Base-by-base conservation (phyloP, 1,139 yeast genomes). In the Yamadazyma triangularis region DNA sequence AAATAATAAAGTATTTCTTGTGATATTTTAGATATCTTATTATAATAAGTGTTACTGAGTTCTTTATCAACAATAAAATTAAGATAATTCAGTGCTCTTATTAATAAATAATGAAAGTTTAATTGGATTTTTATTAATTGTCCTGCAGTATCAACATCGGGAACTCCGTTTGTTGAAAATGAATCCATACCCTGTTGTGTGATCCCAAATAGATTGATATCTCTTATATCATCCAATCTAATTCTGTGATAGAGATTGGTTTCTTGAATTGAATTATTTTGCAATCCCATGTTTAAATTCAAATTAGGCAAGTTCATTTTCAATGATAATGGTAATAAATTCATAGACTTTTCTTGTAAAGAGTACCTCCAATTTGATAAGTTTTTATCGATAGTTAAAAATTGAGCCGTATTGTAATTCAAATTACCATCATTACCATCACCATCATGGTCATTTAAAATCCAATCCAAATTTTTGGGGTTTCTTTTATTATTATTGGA, bases 401-500 rank as follows among this genome's bases (percentile, higher is more conserved):
- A 69, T 36, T 69, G 75, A 33, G 58, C 60, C 35, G 62, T 67
- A 40, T 69, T 68, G 42, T 68, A 68, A 39, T 69, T 69, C 43
- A 69, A 58, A 38, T 69, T 68, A 11, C 75, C 75, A 44, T 69
- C 75, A 39, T 67, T 68, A 10, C 73, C 73, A 45, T 69, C 74
- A 16, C 73, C 73, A 42, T 66, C 75, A 38, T 66, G 72, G 38
- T 68, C 72, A 39, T 66, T 67, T 24, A 67, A 51, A 18, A 68
- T 65, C 72, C 73, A 66, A 37, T 68, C 73, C 20, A 68, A 45
- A 31, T 56, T 64, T 28, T 55, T 56, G 4, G 57, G 58, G 20
- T 57, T 45, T 33, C 48, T 42, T 29, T 50, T 48, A 12, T 43
- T 44, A 10, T 51, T 50, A 18, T 45, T 45, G 13, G 37, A 41